phyloP scores from a whole-genome alignment of 495 filamentous ascomycete species.

The Aspergillus cristatus region DNA sequence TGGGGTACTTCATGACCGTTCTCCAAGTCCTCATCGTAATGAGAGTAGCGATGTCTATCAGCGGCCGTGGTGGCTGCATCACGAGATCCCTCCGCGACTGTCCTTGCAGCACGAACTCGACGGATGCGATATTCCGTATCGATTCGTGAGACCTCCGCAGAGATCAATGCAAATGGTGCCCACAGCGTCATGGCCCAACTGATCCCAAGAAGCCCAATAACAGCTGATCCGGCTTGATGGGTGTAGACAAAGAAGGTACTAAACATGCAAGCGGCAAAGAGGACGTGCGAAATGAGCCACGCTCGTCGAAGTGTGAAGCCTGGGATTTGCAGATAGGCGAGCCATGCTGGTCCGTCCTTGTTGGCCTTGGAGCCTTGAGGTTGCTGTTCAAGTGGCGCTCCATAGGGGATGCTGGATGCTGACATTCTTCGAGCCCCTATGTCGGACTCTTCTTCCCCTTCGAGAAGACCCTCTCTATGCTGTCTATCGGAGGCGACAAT shows the following conservation, averaged over 20 bases:
- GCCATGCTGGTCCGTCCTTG: constrained; percentile 20
- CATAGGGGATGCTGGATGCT: constrained; percentile 20
- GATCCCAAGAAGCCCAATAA: constrained; percentile 72
- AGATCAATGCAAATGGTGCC: constrained; percentile 89
- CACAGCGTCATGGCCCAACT: constrained; percentile 85
- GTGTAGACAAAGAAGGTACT: constrained; percentile 67
- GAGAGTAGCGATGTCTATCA: not conserved
- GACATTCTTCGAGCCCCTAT: constrained; percentile 16
- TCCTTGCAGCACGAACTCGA: constrained; percentile 6
- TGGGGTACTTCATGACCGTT: constrained; percentile 9
- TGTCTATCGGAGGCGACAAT: constrained; percentile 2
- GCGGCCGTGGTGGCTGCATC: not conserved
- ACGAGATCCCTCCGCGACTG: not conserved
- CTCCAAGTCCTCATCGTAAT: constrained; percentile 20
- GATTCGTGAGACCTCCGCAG: constrained; percentile 71
- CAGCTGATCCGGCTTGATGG: constrained; percentile 55
- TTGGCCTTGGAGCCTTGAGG: constrained; percentile 8
- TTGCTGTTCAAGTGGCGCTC: constrained; percentile 20
- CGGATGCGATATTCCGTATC: constrained; percentile 57
- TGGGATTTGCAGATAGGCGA: constrained; percentile 58
- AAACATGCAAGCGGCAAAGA: constrained; percentile 72
- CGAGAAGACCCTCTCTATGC: constrained; percentile 6
- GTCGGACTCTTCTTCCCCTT: constrained; percentile 16
- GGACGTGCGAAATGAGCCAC: constrained; percentile 72
- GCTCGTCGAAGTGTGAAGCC: constrained; percentile 76